Base-by-base conservation (phyloP, 2,329 filamentous ascomycete species). In the Talaromyces sp. region DNA sequence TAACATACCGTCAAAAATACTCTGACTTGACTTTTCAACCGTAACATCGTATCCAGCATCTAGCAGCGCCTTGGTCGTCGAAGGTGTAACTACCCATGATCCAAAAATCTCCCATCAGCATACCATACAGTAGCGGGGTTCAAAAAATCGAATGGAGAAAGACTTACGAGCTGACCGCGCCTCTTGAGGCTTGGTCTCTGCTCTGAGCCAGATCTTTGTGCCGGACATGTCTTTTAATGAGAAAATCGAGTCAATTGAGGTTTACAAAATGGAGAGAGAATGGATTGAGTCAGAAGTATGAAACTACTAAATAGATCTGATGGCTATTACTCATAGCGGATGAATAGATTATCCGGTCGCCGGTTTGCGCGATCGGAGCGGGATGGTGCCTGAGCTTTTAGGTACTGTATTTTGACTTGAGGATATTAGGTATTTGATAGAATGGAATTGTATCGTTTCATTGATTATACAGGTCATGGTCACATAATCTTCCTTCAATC, bases 21-120 rank as follows among this genome's bases (percentile, higher is more conserved):
- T 84, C 73, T 86, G 84, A n/a, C 85, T 84, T 66, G 85, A 87
- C 67, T 85, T 83, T 81, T 92, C 90, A 59, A 91, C 86, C 59
- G 85, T 85, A 70, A 92, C 84, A 27, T 82, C 82, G 75, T 91
- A 92, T 67, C 89, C 89, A 47, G 88, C 88, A 68, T 90, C 84
- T 62, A 91, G 80, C 62, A 92, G 84, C 61, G 83, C 82, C 78
- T 88, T 87, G 69, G 85, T 79, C 47, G 82, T 85, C n/a, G 79
- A 79, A 57, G 81, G 79, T 66, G 80, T 85, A 67, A 84, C 77
- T 78, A 33, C 4, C 43, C 19, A 25, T 10, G n/a, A 25, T 25
- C 9, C 31, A 22, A 31, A 31, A 31, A 31, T 31, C 27, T 7
- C 27, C 7, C 5, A 37, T 50, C 15, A 61, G 45, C 33, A 35